Percentiles rank a stretch among this genome's conserved stretches.
Evolutionary conservation across 106 monocot species (phyloP).

Genomic region (Chionographis japonica): DNA sequence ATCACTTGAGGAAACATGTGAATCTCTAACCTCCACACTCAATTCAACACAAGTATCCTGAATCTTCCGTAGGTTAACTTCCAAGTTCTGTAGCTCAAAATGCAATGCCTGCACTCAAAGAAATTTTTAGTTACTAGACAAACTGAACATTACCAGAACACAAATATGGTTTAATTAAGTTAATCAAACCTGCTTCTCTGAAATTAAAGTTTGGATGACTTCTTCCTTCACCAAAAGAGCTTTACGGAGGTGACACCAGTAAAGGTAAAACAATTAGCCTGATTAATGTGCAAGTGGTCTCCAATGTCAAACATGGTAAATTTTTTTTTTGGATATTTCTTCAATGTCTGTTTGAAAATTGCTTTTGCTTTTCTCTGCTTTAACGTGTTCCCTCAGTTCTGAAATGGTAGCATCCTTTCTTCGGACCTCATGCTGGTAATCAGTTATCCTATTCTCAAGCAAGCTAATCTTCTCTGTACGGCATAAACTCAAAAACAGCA

Average conservation of each 20-base stretch:
- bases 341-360: constrained; percentile 25
- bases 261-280: constrained; percentile 15
- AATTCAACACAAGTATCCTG: constrained; percentile 16
- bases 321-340: constrained; percentile 44
- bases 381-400: constrained; percentile 34
- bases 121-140: neutral
- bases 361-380: constrained; percentile 25
- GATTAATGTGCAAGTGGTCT: no score
- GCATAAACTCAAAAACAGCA: neutral
- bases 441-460: constrained; percentile 29
- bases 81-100: constrained; percentile 38
- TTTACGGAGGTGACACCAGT: constrained; percentile 31
- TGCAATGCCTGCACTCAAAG: constrained; percentile 22
- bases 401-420: constrained; percentile 28
- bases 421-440: constrained; percentile 30
- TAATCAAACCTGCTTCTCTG: constrained; percentile 44
- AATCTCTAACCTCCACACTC: constrained; percentile 19
- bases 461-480: constrained; percentile 36
- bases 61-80: constrained; percentile 28
- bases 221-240: constrained; percentile 36
- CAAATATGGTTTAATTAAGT: neutral
- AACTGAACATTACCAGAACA: neutral
- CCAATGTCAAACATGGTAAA: no score
- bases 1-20: neutral
- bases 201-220: constrained; percentile 34